phyloP scores from a whole-genome alignment of 2,329 filamentous ascomycete species.

The Hortaea werneckii region DNA sequence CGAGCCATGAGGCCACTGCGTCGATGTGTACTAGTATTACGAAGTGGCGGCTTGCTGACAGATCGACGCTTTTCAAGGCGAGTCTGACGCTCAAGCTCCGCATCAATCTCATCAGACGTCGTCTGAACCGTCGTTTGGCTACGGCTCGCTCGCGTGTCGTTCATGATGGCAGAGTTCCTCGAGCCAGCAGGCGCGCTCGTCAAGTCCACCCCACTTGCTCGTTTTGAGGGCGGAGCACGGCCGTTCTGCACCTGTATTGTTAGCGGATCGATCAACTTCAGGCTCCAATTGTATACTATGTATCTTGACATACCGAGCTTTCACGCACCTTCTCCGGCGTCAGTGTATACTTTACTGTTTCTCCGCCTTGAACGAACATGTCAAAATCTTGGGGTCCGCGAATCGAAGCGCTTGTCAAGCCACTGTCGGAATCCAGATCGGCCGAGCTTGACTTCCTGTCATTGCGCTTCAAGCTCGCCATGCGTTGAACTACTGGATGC shows the following conservation, averaged over 20 bases:
- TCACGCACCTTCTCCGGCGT: constrained; percentile 39
- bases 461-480: constrained; percentile 16
- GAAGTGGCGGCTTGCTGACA: constrained; percentile 20
- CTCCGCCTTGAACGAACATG: constrained; percentile 35
- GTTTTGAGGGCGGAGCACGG: not conserved
- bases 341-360: constrained; percentile 42
- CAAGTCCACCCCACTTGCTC: constrained; percentile 5
- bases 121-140: constrained; percentile 6
- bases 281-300: not conserved
- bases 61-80: constrained; percentile 18
- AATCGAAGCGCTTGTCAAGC: constrained; percentile 23
- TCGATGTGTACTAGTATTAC: constrained; percentile 22
- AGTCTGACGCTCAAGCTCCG: constrained; percentile 2
- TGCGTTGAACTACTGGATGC: constrained; percentile 18
- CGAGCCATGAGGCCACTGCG: constrained; percentile 43
- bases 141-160: constrained; percentile 3
- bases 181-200: constrained; percentile 5
- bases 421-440: constrained; percentile 7
- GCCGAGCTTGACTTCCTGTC: constrained; percentile 3
- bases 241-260: not conserved
- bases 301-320: constrained; percentile 25
- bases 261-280: not conserved
- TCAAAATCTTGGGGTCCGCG: constrained; percentile 36
- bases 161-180: not conserved
- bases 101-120: constrained; percentile 8